Evolutionary conservation across 305 asterid genomes (phyloP), one percentile per base, ranked within the genome.

Genomic region (Andrographis paniculata): DNA sequence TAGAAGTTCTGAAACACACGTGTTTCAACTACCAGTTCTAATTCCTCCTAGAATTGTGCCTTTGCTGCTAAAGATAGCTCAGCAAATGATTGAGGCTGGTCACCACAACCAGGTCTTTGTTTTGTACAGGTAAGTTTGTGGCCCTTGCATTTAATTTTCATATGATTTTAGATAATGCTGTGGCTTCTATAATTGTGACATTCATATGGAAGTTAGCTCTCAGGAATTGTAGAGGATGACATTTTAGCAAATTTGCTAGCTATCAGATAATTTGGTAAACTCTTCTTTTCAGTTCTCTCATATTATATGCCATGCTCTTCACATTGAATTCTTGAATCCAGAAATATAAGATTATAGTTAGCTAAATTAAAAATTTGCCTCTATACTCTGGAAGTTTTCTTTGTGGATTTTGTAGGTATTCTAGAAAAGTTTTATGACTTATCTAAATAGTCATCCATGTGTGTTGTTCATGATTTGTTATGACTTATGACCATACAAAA

Each of bases 1-100:
- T 46, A 74, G 69, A 73, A 71, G 63, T 70, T 22, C 54, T 51
- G 91, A 85, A 62, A 48, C 56, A 47, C 79, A 68, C 41, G 79
- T 76, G 28, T 76, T 71, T 59, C 76, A 66, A 65, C 91, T 82
- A 54, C 96, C 95, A 30, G 58, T 77, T 30, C 67, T 91, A 48
- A 72, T 91, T 61, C 96, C 98, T 40, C 68, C 82, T 15, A 73
- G 86, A 71, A 70, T 91, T 60, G 45, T 82, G 44, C 95, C 98
- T 9, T 64, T 91, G 72, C 72, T 91, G 38, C 79, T 70, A 55
- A 70, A 80, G 47, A 64, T 91, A 46, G 71, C 84, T 24, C 60
- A 35, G 35, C 98, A 91, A 69, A 63, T 91, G 85, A 62, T 83
- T 62, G 78, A 75, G 77, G 89, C 95, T 6, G 92, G 92, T 27